Evolutionary conservation across 305 asterid genomes (phyloP), one percentile per base, ranked within the genome.

Genomic region (Rubia balearica): DNA sequence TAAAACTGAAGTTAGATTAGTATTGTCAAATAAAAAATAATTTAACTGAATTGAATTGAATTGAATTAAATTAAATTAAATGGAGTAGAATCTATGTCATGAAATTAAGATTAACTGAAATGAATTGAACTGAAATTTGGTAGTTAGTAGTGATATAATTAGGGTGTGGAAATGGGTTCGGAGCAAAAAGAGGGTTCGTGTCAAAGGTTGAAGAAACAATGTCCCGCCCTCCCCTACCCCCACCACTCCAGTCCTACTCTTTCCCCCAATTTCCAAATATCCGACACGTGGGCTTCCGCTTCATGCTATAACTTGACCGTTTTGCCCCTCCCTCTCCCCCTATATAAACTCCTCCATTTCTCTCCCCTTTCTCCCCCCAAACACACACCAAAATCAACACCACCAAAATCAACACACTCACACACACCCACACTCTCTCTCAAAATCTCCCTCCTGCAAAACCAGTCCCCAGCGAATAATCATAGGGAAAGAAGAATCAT

Each of bases 241-340:
- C 64, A 59, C 36, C 36, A 61, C 46, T 62, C 65, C 48, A 40
- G 67, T 79, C 62, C 51, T 36, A 75, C 48, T 30, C 8, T 36
- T 3, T 8, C 71, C 68, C 71, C 42, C 17, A 70, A 40, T 77
- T 83, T 76, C 75, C 70, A 61, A 4, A 77, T 75, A 77, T 81
- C 79, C 46, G 80, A 83, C 96, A 88, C 98, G 96, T 90, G 91
- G 95, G 70, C 90, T 71, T 81, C 85, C 74, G 81, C 71, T 78
- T 76, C 86, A 71, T 76, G 80, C 74, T 70, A 67, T 75, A 75
- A 69, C 78, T 85, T 90, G 89, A 83, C 88, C 85, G 57, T 38
- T 8, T 11, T 76, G 43, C 24, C 17, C 61, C 22, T 68, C 71
- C 60, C 64, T 27, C 81, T 71, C 91, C 74, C 89, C 87, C 85